Conservation (phyloP, 2,329 filamentous ascomycete genomes). For the Colletotrichum musicola region DNA sequence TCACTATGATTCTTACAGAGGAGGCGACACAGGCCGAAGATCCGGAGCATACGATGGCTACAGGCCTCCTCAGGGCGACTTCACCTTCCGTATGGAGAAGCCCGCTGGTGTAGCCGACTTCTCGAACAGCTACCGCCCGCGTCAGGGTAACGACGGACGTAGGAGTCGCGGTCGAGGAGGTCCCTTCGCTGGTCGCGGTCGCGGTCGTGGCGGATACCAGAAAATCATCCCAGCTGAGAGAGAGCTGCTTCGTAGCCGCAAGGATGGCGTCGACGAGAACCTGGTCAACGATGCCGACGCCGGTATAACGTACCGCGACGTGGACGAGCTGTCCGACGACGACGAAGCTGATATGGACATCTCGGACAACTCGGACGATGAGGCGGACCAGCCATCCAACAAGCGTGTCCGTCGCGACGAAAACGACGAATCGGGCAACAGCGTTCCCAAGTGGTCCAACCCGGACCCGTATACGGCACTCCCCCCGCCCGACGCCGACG, state of each 20-base stretch:
- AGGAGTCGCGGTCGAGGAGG: conserved; percentile 41
- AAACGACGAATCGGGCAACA: conserved; percentile 53
- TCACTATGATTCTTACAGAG: conserved; percentile 35
- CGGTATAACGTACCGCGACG: conserved; percentile 64
- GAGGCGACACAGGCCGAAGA: conserved; percentile 27
- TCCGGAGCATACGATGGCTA: conserved; percentile 36
- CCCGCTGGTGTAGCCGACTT: conserved; percentile 61
- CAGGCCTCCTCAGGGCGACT: conserved; percentile 63
- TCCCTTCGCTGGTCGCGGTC: conserved; percentile 44
- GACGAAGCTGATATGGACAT: conserved; percentile 75
- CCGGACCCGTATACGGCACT: conserved; percentile 93
- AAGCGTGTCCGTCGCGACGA: conserved; percentile 57
- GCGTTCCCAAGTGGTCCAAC: conserved; percentile 89
- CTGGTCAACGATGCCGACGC: conserved; percentile 60
- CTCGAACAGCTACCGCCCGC: conserved; percentile 48
- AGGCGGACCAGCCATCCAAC: conserved; percentile 53
- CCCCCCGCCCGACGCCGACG: conserved; percentile 79
- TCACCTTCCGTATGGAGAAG: conserved; percentile 67
- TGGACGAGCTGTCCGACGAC: conserved; percentile 72
- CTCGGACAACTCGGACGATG: conserved; percentile 61
- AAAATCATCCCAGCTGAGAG: conserved; percentile 60
- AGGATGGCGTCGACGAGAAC: conserved; percentile 57
- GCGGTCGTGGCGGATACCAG: conserved; percentile 38
- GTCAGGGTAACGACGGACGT: conserved; percentile 32
- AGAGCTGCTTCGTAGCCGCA: conserved; percentile 57